Conservation (phyloP, 148 eudicot species). For the Diospyros kaki region DNA sequence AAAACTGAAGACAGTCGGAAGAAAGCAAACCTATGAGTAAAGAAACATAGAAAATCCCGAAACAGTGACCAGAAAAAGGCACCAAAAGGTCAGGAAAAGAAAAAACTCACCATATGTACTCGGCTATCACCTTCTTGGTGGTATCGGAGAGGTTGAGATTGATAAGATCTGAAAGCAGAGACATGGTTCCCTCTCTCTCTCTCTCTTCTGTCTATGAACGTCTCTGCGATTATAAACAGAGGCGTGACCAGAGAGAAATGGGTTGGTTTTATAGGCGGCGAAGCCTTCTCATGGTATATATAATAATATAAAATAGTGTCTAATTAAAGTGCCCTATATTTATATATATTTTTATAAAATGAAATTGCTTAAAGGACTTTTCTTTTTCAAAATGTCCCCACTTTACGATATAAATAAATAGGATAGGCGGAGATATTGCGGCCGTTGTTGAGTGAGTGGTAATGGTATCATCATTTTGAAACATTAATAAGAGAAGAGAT, state of each 20-base stretch:
- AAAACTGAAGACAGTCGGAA: background rate
- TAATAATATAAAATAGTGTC: background rate
- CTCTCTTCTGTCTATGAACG: background rate
- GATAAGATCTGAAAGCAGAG: slow-evolving; percentile 41
- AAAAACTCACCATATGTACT: slow-evolving; percentile 40
- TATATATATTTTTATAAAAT: too few relatives aligned
- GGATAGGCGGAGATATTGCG: too few relatives aligned
- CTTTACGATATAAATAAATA: too few relatives aligned
- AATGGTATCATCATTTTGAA: too few relatives aligned
- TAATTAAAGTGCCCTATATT: too few relatives aligned
- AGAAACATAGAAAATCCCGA: background rate
- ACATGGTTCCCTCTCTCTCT: slow-evolving; percentile 12
- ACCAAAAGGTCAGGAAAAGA: background rate
- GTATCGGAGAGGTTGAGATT: slow-evolving; percentile 51
- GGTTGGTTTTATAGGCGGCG: background rate
- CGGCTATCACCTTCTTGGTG: slow-evolving; percentile 50
- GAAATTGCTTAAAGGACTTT: too few relatives aligned
- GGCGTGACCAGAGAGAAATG: background rate
- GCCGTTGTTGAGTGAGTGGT: too few relatives aligned
- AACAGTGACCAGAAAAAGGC: background rate
- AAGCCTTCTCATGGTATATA: background rate
- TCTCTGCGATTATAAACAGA: background rate
- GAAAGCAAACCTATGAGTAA: background rate
- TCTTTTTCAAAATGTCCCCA: too few relatives aligned
- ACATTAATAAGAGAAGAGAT: too few relatives aligned